These are phyloP conservation scores for Cyphellophora europaea DNA, from an alignment of 2,329 filamentous ascomycete species.

Conservation along the genomic window DNA sequence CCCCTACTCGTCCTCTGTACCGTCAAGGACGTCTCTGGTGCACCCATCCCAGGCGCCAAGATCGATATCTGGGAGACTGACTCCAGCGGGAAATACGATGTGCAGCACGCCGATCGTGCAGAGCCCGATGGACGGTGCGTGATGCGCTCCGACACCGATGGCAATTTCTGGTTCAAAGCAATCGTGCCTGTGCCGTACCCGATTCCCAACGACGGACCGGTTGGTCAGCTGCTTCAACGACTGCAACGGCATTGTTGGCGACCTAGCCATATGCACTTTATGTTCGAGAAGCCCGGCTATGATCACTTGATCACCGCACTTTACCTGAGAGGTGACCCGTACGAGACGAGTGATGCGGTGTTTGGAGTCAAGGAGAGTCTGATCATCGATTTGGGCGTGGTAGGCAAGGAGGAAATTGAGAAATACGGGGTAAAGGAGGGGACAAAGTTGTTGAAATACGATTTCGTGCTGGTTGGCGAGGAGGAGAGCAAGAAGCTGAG, in stretches of 20 bases:
- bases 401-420: constrained; percentile 18
- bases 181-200: constrained; percentile 80
- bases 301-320: constrained; percentile 64
- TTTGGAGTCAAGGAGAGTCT: constrained; percentile 24
- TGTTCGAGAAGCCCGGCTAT: constrained; percentile 72
- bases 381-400: constrained; percentile 20
- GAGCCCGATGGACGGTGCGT: constrained; percentile 65
- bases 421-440: constrained; percentile 20
- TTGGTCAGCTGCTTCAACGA: constrained; percentile 58
- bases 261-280: constrained; percentile 76
- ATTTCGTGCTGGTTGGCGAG: constrained; percentile 57
- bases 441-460: constrained; percentile 3
- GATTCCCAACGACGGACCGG: constrained; percentile 60
- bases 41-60: constrained; percentile 55
- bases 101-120: constrained; percentile 58
- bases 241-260: constrained; percentile 68
- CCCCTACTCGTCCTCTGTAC: constrained; percentile 66
- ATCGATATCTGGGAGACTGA: constrained; percentile 84
- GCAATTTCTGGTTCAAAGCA: constrained; percentile 74
- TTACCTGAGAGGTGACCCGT: constrained; percentile 22
- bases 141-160: constrained; percentile 59
- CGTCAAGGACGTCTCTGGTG: constrained; percentile 54
- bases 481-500: constrained; percentile 58
- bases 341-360: constrained; percentile 22
- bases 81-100: constrained; percentile 70